Percentiles rank a stretch among this genome's conserved stretches.
These are phyloP conservation scores for Neurospora sp. DNA, from an alignment of 495 filamentous ascomycete species.

Conservation along the genomic window DNA sequence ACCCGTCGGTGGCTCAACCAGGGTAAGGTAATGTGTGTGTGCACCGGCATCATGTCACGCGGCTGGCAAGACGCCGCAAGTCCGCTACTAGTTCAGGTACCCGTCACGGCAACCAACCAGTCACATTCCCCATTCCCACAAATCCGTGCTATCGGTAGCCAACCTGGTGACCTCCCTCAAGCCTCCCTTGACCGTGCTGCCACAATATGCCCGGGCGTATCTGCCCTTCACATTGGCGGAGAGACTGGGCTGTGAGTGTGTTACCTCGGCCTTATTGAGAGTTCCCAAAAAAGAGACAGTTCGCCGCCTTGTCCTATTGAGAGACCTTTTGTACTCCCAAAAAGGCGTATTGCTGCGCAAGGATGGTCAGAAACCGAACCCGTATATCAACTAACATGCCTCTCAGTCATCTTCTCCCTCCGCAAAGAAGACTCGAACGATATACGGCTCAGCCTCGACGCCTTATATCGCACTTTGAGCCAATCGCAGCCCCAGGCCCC, in stretches of 20 bases:
- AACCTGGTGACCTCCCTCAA: neutral
- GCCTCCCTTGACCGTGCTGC: neutral
- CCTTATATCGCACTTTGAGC: neutral
- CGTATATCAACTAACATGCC: neutral
- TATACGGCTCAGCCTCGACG: neutral
- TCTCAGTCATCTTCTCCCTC: neutral
- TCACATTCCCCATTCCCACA: neutral
- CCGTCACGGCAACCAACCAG: neutral
- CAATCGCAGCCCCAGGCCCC: neutral
- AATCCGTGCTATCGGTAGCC: neutral
- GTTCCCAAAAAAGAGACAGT: neutral
- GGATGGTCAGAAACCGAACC: neutral
- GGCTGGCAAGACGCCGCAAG: neutral
- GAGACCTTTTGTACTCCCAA: neutral
- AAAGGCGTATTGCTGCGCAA: neutral
- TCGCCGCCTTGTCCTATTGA: neutral
- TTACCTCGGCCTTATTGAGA: neutral
- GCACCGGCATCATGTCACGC: neutral
- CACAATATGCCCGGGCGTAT: neutral
- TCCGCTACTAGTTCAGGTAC: neutral
- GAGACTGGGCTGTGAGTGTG: neutral
- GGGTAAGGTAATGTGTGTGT: neutral
- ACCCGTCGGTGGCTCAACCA: neutral
- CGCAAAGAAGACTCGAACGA: neutral
- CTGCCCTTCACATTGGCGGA: neutral